phyloP scores from a whole-genome alignment of 305 asterid genomes.

The Rubia balearica region DNA sequence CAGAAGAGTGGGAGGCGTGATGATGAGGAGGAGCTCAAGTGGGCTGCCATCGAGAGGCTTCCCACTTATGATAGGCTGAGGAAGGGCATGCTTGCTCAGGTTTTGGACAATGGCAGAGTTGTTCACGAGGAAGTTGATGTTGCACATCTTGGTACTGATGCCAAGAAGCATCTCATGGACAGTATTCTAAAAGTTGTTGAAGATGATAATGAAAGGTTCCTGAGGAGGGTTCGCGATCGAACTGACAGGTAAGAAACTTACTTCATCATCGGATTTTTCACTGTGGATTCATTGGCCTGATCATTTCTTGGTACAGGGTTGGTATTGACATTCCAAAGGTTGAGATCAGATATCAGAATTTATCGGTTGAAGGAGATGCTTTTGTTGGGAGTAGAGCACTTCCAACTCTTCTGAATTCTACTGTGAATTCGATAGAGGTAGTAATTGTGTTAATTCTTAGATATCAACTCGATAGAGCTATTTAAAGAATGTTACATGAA shows the following conservation, averaged over 20 bases:
- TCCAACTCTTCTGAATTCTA: constrained; percentile 72
- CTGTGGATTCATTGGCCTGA: background rate
- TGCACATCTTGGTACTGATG: constrained; percentile 47
- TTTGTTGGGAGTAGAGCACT: constrained; percentile 77
- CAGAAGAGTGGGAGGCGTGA: constrained; percentile 55
- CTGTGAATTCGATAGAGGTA: constrained; percentile 73
- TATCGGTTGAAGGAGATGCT: constrained; percentile 70
- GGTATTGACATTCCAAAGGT: constrained; percentile 75
- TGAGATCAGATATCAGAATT: constrained; percentile 69
- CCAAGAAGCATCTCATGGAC: constrained; percentile 54
- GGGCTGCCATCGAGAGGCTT: constrained; percentile 94
- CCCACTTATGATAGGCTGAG: constrained; percentile 76
- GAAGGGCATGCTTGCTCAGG: constrained; percentile 60
- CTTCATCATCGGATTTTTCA: background rate
- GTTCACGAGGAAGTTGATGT: constrained; percentile 71
- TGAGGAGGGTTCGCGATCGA: constrained; percentile 64
- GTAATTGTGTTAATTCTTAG: background rate
- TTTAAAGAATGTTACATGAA: background rate
- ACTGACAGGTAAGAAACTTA: constrained; percentile 54
- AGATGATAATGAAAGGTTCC: constrained; percentile 80
- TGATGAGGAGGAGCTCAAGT: constrained; percentile 79
- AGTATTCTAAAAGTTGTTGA: constrained; percentile 61
- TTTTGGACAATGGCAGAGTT: constrained; percentile 60
- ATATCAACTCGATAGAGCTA: background rate
- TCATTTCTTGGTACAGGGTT: constrained; percentile 39